Base-by-base conservation (phyloP, 352 stramenopile species). In the Phytophthora cryptogea region DNA sequence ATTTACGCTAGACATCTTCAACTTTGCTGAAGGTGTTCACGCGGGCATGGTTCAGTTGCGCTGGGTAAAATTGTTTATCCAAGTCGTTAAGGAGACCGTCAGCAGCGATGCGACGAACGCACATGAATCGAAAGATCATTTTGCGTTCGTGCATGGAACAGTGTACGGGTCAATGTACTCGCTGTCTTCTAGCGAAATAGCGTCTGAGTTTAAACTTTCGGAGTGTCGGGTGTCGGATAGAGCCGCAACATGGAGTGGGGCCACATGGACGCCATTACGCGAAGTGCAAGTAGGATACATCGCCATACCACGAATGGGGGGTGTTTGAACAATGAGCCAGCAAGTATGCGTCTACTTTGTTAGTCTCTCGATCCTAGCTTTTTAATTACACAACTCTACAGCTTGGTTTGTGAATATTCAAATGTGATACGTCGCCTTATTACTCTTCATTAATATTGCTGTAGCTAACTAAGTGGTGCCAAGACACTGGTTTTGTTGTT, bases 221-320 rank as follows among this genome's bases (percentile, higher is more conserved):
- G 33, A 39, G 16, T 37, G 17, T 27, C 36, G 31, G 26, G 1
- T 3, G 2, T 33, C 4, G 56, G 20, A 59, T 9, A 47, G 56
- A 39, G 36, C 41, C 50, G 42, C 23, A 13, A 48, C 32, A 10
- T 66, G 58, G 58, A 50, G 27, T n/a, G 14, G 35, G 36, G 20
- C 30, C 2, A 17, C 49, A 14, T 66, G 58, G 58, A 13, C 43
- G 13, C 35, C 42, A 31, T 9, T 54, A 5, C 44, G 28, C 8
- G 28, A 66, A 44, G 26, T 60, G 0, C 43, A 61, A 26, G 50
- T 50, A 8, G 35, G 30, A 10, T 54, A 37, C n/a, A 51, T 54
- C 20, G 32, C 51, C 1, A 23, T 56, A 8, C 30, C 14, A 39
- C 37, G 26, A 4, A 13, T 50, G 7, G 43, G 43, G 14, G 37